phyloP scores from a whole-genome alignment of 805 yeast species.

The Millerozyma acaciae region DNA sequence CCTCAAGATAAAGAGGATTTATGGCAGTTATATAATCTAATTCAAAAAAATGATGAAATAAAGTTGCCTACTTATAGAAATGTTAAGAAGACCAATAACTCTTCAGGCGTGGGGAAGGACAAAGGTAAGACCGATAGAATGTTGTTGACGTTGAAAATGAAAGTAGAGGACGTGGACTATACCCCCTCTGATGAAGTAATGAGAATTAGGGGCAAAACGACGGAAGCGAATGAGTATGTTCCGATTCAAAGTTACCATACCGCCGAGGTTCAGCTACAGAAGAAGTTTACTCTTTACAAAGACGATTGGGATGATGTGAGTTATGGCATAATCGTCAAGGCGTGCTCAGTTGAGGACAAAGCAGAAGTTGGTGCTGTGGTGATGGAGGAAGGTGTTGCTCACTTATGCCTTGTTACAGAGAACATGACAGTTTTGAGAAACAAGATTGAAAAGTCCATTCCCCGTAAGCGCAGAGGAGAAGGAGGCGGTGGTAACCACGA shows the following conservation, averaged over 20 bases:
- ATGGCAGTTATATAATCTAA: slow-evolving; percentile 80
- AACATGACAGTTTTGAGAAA: slow-evolving; percentile 79
- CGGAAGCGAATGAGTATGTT: slow-evolving; percentile 65
- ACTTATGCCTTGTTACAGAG: slow-evolving; percentile 83
- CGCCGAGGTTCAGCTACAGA: slow-evolving; percentile 69
- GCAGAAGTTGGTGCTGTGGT: slow-evolving; percentile 95
- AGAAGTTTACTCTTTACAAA: slow-evolving; percentile 66
- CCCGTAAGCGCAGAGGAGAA: slow-evolving; percentile 83
- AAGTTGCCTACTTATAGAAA: slow-evolving; percentile 67
- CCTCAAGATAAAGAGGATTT: slow-evolving; percentile 92
- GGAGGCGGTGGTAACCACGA: slow-evolving; percentile 63
- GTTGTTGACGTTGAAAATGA: slow-evolving; percentile 45
- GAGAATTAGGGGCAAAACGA: slow-evolving; percentile 77
- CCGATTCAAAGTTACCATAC: slow-evolving; percentile 87
- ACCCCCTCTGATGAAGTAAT: slow-evolving; percentile 72
- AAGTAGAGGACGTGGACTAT: slow-evolving; percentile 70
- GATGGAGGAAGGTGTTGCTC: slow-evolving; percentile 91
- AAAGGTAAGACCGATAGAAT: slow-evolving; percentile 56
- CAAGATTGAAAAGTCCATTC: slow-evolving; percentile 79
- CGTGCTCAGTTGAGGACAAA: slow-evolving; percentile 70
- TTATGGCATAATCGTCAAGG: slow-evolving; percentile 57
- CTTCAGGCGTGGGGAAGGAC: slow-evolving; percentile 24
- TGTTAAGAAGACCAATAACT: slow-evolving; percentile 38
- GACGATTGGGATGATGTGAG: slow-evolving; percentile 77
- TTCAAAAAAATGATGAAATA: slow-evolving; percentile 72